Conservation (phyloP, 164 flowering plant genomes). For the Tetrastigma voinierianum region DNA sequence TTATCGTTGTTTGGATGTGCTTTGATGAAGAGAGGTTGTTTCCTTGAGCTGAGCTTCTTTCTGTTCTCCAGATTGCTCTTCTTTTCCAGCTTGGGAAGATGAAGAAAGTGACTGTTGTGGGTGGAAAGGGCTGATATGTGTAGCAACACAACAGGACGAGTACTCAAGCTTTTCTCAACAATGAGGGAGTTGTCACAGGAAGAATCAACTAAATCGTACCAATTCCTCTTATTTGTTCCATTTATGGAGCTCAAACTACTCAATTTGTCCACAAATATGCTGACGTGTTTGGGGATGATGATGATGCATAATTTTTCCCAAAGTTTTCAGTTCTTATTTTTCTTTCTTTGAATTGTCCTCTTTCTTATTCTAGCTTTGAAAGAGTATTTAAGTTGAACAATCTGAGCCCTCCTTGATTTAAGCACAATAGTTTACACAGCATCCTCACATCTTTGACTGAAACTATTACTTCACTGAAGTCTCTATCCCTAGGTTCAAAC, state of each 20-base stretch:
- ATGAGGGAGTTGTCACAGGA: background rate
- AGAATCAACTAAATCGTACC: background rate
- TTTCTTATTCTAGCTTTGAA: background rate
- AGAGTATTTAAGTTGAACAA: background rate
- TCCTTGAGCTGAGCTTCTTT: background rate
- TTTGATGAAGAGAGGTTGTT: background rate
- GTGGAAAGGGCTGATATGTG: background rate
- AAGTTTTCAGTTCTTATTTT: background rate
- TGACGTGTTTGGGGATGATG: background rate
- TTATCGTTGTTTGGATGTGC: slow-evolving; percentile 4
- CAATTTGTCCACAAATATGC: background rate
- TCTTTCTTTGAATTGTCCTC: background rate
- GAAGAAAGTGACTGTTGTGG: background rate
- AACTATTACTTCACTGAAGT: background rate
- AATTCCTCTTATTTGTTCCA: background rate
- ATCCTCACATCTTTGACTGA: background rate
- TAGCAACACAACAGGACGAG: background rate
- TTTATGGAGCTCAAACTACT: background rate
- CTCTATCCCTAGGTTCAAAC: background rate
- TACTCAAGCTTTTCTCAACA: background rate
- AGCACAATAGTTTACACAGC: background rate
- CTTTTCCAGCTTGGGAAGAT: slow-evolving; percentile 2
- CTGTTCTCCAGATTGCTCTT: background rate
- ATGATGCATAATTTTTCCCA: background rate
- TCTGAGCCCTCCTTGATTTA: background rate